Evolutionary conservation across 768 basidiomycete genomes (phyloP).

Genomic region (Naganishia friedmannii): DNA sequence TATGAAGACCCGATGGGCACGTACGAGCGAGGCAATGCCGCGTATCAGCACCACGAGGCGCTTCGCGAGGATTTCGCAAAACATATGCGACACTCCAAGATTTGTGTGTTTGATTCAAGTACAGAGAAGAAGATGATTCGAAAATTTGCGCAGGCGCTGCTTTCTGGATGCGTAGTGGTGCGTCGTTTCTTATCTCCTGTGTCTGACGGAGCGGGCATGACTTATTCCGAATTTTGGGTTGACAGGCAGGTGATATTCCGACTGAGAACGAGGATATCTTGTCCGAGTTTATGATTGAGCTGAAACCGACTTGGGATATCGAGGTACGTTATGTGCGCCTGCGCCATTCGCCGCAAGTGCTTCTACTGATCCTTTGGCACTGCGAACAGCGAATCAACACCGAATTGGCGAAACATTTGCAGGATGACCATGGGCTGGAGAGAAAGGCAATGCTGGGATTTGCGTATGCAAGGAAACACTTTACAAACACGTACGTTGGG

Average conservation of each 20-base stretch:
- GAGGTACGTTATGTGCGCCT: constrained; percentile 15
- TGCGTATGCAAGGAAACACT: constrained; percentile 42
- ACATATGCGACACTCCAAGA: constrained; percentile 43
- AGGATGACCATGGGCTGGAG: constrained; percentile 37
- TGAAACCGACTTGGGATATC: constrained; percentile 43
- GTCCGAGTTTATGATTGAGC: constrained; percentile 41
- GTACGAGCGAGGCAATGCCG: constrained; percentile 39
- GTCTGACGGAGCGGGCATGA: too few species aligned
- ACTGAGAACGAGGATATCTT: constrained; percentile 47
- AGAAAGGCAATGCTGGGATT: constrained; percentile 47
- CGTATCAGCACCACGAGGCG: constrained; percentile 40
- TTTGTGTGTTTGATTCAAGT: constrained; percentile 50
- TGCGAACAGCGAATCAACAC: constrained; percentile 35
- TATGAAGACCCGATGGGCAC: constrained; percentile 41
- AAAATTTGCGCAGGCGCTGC: constrained; percentile 48
- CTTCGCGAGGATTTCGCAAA: constrained; percentile 45
- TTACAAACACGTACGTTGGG: constrained; percentile 41
- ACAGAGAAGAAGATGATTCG: constrained; percentile 48
- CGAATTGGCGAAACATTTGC: constrained; percentile 36
- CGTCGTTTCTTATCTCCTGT: neutral
- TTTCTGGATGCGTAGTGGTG: constrained; percentile 45
- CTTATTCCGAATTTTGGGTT: neutral
- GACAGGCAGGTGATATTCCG: constrained; percentile 43
- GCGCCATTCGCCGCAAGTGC: neutral
- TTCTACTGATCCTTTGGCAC: neutral